Conservation (phyloP, 805 yeast species). For the Ogataea kodamae region DNA sequence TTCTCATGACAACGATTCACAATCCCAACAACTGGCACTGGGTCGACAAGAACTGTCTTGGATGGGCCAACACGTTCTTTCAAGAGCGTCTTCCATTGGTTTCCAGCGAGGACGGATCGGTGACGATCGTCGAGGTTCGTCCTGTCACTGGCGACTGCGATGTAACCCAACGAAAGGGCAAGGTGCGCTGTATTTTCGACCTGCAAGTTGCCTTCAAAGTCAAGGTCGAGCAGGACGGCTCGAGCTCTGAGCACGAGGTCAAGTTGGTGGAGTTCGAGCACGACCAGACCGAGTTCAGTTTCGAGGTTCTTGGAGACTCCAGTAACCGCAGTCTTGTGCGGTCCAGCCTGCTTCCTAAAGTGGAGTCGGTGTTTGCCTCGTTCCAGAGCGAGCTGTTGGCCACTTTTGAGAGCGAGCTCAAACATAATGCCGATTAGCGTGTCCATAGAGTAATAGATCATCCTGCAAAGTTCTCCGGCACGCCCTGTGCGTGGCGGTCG, state of each 20-base stretch:
- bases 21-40: constrained; percentile 99
- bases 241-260: constrained; percentile 39
- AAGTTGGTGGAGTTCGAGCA: constrained; percentile 68
- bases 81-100: constrained; percentile 47
- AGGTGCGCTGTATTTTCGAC: constrained; percentile 72
- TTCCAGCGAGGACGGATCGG: constrained; percentile 33
- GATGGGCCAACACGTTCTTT: constrained; percentile 83
- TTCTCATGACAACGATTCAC: constrained; percentile 71
- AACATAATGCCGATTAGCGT: constrained; percentile 42
- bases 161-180: constrained; percentile 81
- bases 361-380: constrained; percentile 43
- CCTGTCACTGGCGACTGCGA: constrained; percentile 70
- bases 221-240: constrained; percentile 35
- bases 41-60: constrained; percentile 95
- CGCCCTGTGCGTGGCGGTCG: constrained; percentile 71
- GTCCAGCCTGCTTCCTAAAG: constrained; percentile 48
- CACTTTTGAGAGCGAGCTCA: constrained; percentile 41
- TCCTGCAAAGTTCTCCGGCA: constrained; percentile 71
- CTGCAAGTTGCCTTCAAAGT: constrained; percentile 50
- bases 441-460: constrained; percentile 3
- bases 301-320: constrained; percentile 40
- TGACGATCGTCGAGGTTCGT: constrained; percentile 36
- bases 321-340: constrained; percentile 39
- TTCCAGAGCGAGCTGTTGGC: constrained; percentile 53
- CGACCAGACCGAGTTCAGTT: constrained; percentile 65